Percentiles rank a stretch among this genome's conserved stretches.
phyloP scores from a whole-genome alignment of 2,329 filamentous ascomycete genomes.

The Cryoendolithus antarcticus region DNA sequence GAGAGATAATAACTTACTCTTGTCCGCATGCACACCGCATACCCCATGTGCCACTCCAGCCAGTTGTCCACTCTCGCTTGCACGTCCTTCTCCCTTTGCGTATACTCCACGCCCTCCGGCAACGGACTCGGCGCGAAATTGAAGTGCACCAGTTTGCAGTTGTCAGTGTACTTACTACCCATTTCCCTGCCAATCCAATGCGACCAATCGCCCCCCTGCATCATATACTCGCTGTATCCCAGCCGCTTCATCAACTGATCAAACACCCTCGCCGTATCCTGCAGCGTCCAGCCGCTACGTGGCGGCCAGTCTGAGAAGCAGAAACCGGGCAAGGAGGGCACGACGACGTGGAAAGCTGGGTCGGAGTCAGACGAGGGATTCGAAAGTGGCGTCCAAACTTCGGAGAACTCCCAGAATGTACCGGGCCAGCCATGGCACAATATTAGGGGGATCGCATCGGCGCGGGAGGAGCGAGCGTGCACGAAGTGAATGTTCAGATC shows the following conservation, averaged over 20 bases:
- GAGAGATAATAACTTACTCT: conserved; percentile 6
- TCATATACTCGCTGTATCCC: conserved; percentile 27
- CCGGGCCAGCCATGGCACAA: conserved; percentile 36
- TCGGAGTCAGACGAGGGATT: conserved; percentile 16
- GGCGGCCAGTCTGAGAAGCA: conserved; percentile 32
- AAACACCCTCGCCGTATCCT: conserved; percentile 27
- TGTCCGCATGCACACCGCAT: conserved; percentile 31
- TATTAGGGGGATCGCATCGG: conserved; percentile 28
- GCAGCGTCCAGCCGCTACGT: conserved; percentile 22
- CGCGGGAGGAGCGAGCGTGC: conserved; percentile 23
- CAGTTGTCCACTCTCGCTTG: conserved; percentile 25
- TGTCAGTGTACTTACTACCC: conserved; percentile 22
- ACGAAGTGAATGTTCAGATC: conserved; percentile 27
- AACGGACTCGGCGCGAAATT: conserved; percentile 30
- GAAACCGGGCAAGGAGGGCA: conserved; percentile 45
- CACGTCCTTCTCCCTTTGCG: conserved; percentile 22
- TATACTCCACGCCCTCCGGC: conserved; percentile 21
- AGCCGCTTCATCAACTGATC: conserved; percentile 29
- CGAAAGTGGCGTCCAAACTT: conserved; percentile 26
- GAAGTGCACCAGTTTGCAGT: conserved; percentile 29
- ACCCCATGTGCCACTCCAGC: conserved; percentile 28
- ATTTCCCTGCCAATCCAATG: conserved; percentile 30
- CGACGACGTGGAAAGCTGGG: conserved; percentile 43
- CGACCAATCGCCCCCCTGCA: conserved; percentile 31
- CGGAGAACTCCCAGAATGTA: conserved; percentile 33